phyloP scores from a whole-genome alignment of 2,329 filamentous ascomycete genomes.

The Aspergillus brasiliensis region DNA sequence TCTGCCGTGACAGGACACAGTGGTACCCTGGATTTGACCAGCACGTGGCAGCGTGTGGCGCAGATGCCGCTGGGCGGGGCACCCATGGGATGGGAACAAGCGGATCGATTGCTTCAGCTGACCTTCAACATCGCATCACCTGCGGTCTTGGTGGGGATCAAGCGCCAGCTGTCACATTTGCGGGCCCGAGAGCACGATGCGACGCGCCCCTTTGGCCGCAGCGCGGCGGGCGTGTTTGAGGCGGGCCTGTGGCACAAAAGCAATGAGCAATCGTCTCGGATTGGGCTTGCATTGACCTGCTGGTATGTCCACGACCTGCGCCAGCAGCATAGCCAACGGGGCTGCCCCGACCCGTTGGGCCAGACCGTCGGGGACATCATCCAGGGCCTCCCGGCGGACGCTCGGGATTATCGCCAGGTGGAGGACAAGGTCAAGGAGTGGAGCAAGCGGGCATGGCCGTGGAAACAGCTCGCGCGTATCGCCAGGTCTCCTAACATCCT shows the following conservation, averaged over 20 bases:
- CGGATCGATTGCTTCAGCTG: conserved; percentile 11
- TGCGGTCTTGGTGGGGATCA: conserved; percentile 2
- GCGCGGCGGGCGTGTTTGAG: conserved; percentile 6
- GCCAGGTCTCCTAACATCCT: not conserved
- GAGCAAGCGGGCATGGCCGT: too few relatives aligned
- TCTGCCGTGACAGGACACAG: not conserved
- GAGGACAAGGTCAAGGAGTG: too few relatives aligned
- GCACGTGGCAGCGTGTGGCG: conserved; percentile 5
- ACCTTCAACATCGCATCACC: conserved; percentile 12
- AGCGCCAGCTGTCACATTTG: conserved; percentile 9
- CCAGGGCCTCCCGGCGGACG: too few relatives aligned
- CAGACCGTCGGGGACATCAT: too few relatives aligned
- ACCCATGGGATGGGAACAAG: conserved; percentile 6
- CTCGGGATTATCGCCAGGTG: too few relatives aligned
- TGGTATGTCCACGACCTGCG: conserved; percentile 10
- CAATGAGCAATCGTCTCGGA: conserved; percentile 10
- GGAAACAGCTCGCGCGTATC: too few relatives aligned
- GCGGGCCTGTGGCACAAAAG: not conserved
- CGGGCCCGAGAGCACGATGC: not conserved
- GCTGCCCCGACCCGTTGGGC: too few relatives aligned
- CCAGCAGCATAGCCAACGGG: not conserved
- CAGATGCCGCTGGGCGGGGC: not conserved
- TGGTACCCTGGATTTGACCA: not conserved
- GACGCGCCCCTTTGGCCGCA: not conserved
- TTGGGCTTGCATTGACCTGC: conserved; percentile 5